Base-by-base conservation (phyloP, 768 basidiomycete genomes). In the Leucosporidium yakuticum region DNA sequence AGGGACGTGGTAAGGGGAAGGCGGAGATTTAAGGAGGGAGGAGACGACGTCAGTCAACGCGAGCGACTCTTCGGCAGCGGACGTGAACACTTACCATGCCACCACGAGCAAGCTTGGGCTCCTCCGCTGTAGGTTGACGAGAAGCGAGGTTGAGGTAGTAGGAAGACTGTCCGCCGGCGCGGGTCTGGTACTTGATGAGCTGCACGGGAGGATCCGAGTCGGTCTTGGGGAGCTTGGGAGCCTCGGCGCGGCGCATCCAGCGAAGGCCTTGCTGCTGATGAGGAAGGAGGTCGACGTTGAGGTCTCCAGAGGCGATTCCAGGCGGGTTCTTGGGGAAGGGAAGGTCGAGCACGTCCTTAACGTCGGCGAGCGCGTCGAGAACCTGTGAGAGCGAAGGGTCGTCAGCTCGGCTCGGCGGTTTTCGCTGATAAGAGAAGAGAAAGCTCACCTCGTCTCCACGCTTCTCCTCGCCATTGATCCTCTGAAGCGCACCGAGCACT, bases 381-480 rank as follows among this genome's bases (percentile, higher is more conserved):
- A 54, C 53, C 53, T 54, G 53, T n/a, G 21, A 8, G 25, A 29
- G 48, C 47, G 6, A 27, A 21, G 14, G 11, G 2, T 4, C 4
- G 31, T 66, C 53, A 65, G 53, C 47, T 7, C 36, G 0, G 4
- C 19, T 49, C 6, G 5, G 17, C 51, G 0, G 19, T 19, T 32
- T 51, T 29, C 3, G 8, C 11, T 7, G 21, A 21, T 19, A 8
- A n/a, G n/a, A n/a, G n/a, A n/a, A n/a, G n/a, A n/a, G 21, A 20
- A 27, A 54, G 31, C 25, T 27, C 25, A 54, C 53, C 53, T 54
- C 53, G 25, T 54, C 53, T n/a, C 53, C 53, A 25, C 53, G 25
- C 53, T 54, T 54, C 53, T 54, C 53, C 14, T 54, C 53, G 27
- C 31, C 53, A 15, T 54, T 54, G 53, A 54, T n/a, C 53, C 31